A percentile compares a stretch with the other conserved stretches of the same genome.
These are phyloP conservation scores for Saksenaea vasiformis DNA, from an alignment of 371 early-diverging fungal species.

Conservation along the genomic window DNA sequence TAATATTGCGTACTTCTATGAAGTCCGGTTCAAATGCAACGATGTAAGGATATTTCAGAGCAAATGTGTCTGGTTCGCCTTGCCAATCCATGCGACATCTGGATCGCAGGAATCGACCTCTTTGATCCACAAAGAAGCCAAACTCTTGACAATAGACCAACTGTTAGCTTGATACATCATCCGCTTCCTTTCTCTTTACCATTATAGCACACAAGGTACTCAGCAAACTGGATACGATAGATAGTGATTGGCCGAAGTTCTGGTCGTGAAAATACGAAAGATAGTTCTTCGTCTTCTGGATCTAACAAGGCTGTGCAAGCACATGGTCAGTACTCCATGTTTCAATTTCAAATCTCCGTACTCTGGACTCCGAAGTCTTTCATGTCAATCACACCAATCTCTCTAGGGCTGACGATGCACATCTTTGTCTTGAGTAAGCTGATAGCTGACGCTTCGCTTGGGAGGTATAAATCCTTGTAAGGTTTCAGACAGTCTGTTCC, in stretches of 20 bases:
- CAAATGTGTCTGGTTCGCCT: slow-evolving; percentile 59
- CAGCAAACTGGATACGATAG: slow-evolving; percentile 71
- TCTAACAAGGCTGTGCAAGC: slow-evolving; percentile 29
- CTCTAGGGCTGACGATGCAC: slow-evolving; percentile 89
- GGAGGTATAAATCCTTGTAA: slow-evolving; percentile 89
- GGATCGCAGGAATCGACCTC: slow-evolving; percentile 34
- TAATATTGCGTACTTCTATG: slow-evolving; percentile 85
- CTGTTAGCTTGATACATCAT: background rate
- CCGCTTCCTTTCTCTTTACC: slow-evolving; percentile 15
- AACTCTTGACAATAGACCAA: slow-evolving; percentile 80
- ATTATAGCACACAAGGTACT: slow-evolving; percentile 88
- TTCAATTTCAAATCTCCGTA: background rate
- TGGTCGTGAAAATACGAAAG: slow-evolving; percentile 24
- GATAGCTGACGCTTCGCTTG: slow-evolving; percentile 84
- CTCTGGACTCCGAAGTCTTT: slow-evolving; percentile 63
- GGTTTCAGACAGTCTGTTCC: slow-evolving; percentile 58
- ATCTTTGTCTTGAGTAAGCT: slow-evolving; percentile 82
- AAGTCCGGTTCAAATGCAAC: slow-evolving; percentile 88
- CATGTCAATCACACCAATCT: slow-evolving; percentile 92
- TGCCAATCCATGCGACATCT: slow-evolving; percentile 49
- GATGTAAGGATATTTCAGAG: slow-evolving; percentile 77
- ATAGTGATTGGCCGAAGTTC: slow-evolving; percentile 69
- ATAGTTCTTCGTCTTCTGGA: slow-evolving; percentile 37
- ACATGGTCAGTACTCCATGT: background rate
- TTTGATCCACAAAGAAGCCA: slow-evolving; percentile 87